Percentiles rank a stretch among this genome's conserved stretches.
Conservation (phyloP, 2,329 filamentous ascomycete genomes). For the Lachnellula cervina region DNA sequence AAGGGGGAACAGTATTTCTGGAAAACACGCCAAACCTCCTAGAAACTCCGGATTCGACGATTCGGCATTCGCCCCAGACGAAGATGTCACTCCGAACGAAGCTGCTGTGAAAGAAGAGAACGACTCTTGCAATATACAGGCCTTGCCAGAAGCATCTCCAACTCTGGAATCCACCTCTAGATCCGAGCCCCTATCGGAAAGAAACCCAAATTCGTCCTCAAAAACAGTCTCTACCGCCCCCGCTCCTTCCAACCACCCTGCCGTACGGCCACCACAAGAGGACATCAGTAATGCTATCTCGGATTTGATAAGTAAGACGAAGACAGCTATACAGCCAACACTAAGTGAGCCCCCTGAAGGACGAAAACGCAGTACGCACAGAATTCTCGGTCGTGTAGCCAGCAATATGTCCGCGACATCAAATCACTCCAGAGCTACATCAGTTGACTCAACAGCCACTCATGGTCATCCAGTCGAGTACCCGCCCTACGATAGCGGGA, state of each 20-base stretch:
- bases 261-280: conserved; percentile 12
- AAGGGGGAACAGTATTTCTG: conserved; percentile 7
- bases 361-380: conserved; percentile 20
- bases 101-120: conserved; percentile 9
- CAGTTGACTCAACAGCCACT: conserved; percentile 37
- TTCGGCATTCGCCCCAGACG: conserved; percentile 16
- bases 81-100: conserved; percentile 1
- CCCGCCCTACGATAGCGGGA: conserved; percentile 10
- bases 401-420: conserved; percentile 53
- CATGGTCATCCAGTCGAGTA: conserved; percentile 26
- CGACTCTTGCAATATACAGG: conserved; percentile 1
- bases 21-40: conserved; percentile 7
- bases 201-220: conserved; percentile 28
- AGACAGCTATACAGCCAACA: conserved; percentile 15
- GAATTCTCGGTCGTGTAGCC: conserved; percentile 52
- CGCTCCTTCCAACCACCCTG: conserved; percentile 16
- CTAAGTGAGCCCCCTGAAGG: conserved; percentile 24
- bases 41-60: conserved; percentile 14
- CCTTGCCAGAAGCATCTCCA: conserved; percentile 5
- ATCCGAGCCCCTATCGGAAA: conserved; percentile 29
- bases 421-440: conserved; percentile 33
- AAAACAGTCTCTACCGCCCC: conserved; percentile 20
- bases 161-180: conserved; percentile 10
- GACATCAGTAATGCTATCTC: conserved; percentile 27
- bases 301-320: conserved; percentile 29